phyloP scores from a whole-genome alignment of 306 rosid genomes.

The Gleditsia sinensis region DNA sequence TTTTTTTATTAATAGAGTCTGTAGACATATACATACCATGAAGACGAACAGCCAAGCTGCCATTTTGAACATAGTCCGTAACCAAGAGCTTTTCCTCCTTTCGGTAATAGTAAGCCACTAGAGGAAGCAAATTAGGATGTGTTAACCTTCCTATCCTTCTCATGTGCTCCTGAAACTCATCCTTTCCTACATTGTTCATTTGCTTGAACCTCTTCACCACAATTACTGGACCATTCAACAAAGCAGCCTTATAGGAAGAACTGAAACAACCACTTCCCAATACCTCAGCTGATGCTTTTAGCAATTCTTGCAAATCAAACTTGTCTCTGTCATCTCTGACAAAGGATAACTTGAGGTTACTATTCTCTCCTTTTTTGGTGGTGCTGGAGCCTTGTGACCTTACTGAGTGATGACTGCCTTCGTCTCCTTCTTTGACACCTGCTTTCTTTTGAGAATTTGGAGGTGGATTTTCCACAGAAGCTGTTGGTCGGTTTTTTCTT shows the following conservation, averaged over 20 bases:
- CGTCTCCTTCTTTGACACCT: slow-evolving; percentile 1
- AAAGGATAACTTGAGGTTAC: slow-evolving; percentile 54
- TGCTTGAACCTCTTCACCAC: slow-evolving; percentile 89
- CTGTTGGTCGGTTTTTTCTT: slow-evolving; percentile 27
- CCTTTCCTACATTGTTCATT: slow-evolving; percentile 78
- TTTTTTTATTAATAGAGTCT: too few species aligned
- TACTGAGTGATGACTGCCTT: slow-evolving; percentile 21
- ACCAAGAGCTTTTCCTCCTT: slow-evolving; percentile 87
- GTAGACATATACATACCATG: slow-evolving; percentile 55
- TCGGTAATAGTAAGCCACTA: slow-evolving; percentile 77
- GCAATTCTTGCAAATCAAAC: slow-evolving; percentile 73
- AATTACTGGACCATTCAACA: slow-evolving; percentile 54
- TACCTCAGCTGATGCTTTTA: slow-evolving; percentile 81
- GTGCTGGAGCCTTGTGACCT: neutral
- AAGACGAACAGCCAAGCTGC: slow-evolving; percentile 77
- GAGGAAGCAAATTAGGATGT: slow-evolving; percentile 81
- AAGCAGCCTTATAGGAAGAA: slow-evolving; percentile 78
- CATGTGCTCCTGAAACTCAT: slow-evolving; percentile 84
- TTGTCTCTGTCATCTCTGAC: slow-evolving; percentile 65
- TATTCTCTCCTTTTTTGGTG: slow-evolving; percentile 41
- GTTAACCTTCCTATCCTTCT: slow-evolving; percentile 67
- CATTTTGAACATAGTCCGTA: slow-evolving; percentile 50
- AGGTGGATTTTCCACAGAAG: slow-evolving; percentile 41
- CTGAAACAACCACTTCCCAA: slow-evolving; percentile 80
- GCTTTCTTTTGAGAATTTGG: slow-evolving; percentile 23